Conservation (phyloP, 2,329 filamentous ascomycete genomes). For the Pestalotiopsis sp. region DNA sequence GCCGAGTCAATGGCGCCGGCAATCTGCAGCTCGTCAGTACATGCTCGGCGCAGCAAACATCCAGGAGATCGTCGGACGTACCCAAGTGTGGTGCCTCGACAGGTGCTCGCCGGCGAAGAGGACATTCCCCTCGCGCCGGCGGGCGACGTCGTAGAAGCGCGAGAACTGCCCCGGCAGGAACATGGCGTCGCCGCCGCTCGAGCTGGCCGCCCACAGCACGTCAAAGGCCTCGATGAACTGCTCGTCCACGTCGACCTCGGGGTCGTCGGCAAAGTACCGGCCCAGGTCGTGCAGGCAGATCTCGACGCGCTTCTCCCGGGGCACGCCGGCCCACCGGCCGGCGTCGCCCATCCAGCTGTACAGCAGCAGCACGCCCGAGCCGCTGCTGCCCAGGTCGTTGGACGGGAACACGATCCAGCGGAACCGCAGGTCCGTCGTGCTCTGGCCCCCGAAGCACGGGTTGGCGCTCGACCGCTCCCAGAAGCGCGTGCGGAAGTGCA, state of each 20-base stretch:
- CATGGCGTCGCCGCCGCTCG: slow-evolving; percentile 13
- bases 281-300: slow-evolving; percentile 17
- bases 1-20: background rate
- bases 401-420: slow-evolving; percentile 21
- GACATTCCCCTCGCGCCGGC: background rate
- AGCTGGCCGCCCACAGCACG: slow-evolving; percentile 15
- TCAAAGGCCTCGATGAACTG: slow-evolving; percentile 19
- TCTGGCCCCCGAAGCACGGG: slow-evolving; percentile 19
- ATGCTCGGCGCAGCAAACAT: background rate
- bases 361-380: slow-evolving; percentile 16
- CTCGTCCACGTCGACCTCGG: slow-evolving; percentile 16
- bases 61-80: background rate
- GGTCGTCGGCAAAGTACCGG: slow-evolving; percentile 12
- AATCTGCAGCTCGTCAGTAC: background rate
- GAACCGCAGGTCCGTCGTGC: slow-evolving; percentile 18
- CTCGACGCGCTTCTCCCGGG: slow-evolving; percentile 12
- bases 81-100: slow-evolving; percentile 8
- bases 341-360: slow-evolving; percentile 20
- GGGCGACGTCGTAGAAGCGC: background rate
- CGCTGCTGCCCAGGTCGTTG: slow-evolving; percentile 14
- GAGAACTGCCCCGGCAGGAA: slow-evolving; percentile 5
- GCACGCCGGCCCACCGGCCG: slow-evolving; percentile 11
- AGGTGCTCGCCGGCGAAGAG: slow-evolving; percentile 1
- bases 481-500: slow-evolving; percentile 19
- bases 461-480: slow-evolving; percentile 14